Conservation (phyloP, 352 stramenopile genomes). For the Globisporangium cylindrosporum region DNA sequence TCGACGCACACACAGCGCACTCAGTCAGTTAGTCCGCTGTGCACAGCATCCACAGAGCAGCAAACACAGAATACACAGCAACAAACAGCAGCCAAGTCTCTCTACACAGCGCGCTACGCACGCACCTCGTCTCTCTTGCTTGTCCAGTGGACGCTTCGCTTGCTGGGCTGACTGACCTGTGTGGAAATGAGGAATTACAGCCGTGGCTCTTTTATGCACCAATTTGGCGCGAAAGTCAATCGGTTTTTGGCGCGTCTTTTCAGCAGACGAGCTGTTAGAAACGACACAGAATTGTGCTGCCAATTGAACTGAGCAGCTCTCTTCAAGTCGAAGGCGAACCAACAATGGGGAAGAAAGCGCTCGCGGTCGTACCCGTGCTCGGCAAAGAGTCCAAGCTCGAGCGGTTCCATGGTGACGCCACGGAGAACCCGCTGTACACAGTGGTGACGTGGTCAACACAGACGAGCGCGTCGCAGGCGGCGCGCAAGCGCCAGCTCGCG, state of each 20-base stretch:
- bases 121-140: neutral
- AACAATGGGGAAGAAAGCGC: slow-evolving; percentile 42
- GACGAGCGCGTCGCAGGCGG: neutral
- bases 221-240: slow-evolving; percentile 13
- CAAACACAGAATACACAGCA: neutral
- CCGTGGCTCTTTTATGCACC: neutral
- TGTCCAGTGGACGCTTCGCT: neutral
- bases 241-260: slow-evolving; percentile 15
- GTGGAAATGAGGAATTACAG: slow-evolving; percentile 12
- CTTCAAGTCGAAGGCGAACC: neutral
- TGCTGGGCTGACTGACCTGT: neutral
- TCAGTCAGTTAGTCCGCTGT: neutral
- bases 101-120: neutral
- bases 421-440: slow-evolving; percentile 42
- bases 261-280: neutral
- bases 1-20: neutral
- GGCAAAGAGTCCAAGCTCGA: slow-evolving; percentile 34
- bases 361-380: slow-evolving; percentile 50
- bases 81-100: neutral
- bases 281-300: neutral
- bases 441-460: slow-evolving; percentile 48
- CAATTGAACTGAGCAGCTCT: neutral
- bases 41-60: neutral
- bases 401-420: slow-evolving; percentile 69
- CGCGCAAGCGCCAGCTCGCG: slow-evolving; percentile 55